Conservation (phyloP, 306 rosid genomes). For the Dryas octopetala region DNA sequence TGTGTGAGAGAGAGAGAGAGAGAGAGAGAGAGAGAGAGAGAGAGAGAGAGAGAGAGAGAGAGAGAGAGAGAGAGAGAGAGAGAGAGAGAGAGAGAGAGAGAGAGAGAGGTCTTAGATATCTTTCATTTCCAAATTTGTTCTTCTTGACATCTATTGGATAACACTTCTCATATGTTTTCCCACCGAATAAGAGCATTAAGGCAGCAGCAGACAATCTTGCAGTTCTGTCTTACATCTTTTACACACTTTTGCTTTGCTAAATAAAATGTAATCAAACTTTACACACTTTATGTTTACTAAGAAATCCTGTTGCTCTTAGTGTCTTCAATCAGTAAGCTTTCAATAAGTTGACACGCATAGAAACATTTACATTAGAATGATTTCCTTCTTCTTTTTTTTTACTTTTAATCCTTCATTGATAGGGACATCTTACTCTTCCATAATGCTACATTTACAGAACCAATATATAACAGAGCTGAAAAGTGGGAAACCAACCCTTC, state of each 20-base stretch:
- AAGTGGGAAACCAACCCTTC: not conserved
- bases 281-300: not conserved
- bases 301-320: not conserved
- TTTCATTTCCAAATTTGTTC: too few species aligned
- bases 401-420: not conserved
- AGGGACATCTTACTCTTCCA: not conserved
- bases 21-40: too few species aligned
- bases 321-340: not conserved
- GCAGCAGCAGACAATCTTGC: not conserved
- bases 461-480: constrained; percentile 8
- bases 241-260: too few species aligned
- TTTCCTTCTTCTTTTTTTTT: not conserved
- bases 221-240: not conserved
- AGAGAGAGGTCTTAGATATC: too few species aligned
- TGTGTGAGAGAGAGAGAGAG: too few species aligned
- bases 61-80: too few species aligned
- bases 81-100: too few species aligned
- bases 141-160: too few species aligned
- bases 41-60: too few species aligned
- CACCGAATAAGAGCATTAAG: not conserved
- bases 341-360: not conserved
- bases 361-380: not conserved
- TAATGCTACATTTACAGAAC: constrained; percentile 13
- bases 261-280: too few species aligned
- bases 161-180: not conserved